Evolutionary conservation across 148 eudicot species (phyloP), one percentile per base, ranked within the genome.

Genomic region (Diospyros lotus): DNA sequence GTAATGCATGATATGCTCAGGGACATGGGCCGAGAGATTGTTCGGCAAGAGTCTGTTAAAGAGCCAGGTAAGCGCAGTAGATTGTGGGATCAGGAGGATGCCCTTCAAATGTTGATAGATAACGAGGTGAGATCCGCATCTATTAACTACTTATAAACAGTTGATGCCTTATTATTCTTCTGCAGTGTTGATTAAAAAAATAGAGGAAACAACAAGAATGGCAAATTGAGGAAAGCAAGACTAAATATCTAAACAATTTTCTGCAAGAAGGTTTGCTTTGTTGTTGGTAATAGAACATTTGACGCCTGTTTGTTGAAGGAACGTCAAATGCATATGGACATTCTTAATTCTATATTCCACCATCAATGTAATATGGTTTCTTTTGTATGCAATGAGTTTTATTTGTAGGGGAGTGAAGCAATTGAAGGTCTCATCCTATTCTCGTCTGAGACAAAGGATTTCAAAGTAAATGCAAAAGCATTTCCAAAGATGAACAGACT

Each of bases 1-100:
- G 8, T 48, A 9, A 73, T 73, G 69, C 68, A 68, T 7, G 41
- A 7, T 51, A 38, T 46, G 58, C 45, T 68, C 18, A 50, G 38
- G 40, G 72, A 68, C 3, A 68, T 68, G 72, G 72, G 72, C 10
- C 5, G 5, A 14, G 72, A 68, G 39, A 8, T 68, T 3, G 76
- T 74, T 15, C 48, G 61, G 10, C 69, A 51, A 51, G 50, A 74
- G 64, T 62, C 55, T 62, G 38, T n/a, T 38, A 43, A 51, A 13
- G 69, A 74, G 6, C 76, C 61, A 9, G 69, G 69, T 40, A 42
- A 9, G 42, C 76, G 76, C 9, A 58, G 58, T 42, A 68, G 72
- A 51, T 50, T 68, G 72, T 68, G 58, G 72, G 1, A 11, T 51
- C 6, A 9, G 1, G 58, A 68, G 58, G 72, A 68, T 38, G 41